These are phyloP conservation scores for Cryptococcus hybrid DNA, from an alignment of 1,284 basidiomycete genomes.

Conservation along the genomic window DNA sequence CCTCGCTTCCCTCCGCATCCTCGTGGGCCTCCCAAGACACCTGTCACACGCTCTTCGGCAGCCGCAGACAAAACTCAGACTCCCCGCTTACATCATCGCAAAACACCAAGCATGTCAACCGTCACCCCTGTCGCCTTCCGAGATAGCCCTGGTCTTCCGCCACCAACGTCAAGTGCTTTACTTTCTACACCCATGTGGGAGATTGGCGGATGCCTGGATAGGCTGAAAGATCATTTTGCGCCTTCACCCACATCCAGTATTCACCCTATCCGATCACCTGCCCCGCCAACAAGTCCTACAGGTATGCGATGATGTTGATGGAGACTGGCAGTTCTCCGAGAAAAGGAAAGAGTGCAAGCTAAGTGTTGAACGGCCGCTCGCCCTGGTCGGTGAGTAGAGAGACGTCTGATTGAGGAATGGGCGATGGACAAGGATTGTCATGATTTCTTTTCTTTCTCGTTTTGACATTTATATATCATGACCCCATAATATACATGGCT, in stretches of 20 bases:
- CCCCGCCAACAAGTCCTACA: constrained; percentile 39
- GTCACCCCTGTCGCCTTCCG: constrained; percentile 33
- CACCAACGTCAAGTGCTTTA: constrained; percentile 20
- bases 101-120: constrained; percentile 26
- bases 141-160: constrained; percentile 23
- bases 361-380: too few relatives aligned
- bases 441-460: too few relatives aligned
- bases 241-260: constrained; percentile 17
- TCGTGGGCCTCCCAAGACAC: constrained; percentile 38
- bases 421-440: too few relatives aligned
- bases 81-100: constrained; percentile 20
- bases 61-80: constrained; percentile 29
- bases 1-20: constrained; percentile 4
- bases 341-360: constrained; percentile 8
- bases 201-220: constrained; percentile 34
- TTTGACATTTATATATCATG: not conserved
- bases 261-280: constrained; percentile 19
- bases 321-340: constrained; percentile 22
- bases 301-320: constrained; percentile 27
- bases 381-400: too few relatives aligned
- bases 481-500: not conserved
- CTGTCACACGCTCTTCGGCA: constrained; percentile 42
- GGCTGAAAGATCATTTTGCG: constrained; percentile 25
- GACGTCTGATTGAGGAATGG: too few relatives aligned
- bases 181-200: constrained; percentile 46